A percentile compares a stretch with the other conserved stretches of the same genome.
These are phyloP conservation scores for Penicillium angulare DNA, from an alignment of 495 filamentous ascomycete genomes.

Conservation along the genomic window DNA sequence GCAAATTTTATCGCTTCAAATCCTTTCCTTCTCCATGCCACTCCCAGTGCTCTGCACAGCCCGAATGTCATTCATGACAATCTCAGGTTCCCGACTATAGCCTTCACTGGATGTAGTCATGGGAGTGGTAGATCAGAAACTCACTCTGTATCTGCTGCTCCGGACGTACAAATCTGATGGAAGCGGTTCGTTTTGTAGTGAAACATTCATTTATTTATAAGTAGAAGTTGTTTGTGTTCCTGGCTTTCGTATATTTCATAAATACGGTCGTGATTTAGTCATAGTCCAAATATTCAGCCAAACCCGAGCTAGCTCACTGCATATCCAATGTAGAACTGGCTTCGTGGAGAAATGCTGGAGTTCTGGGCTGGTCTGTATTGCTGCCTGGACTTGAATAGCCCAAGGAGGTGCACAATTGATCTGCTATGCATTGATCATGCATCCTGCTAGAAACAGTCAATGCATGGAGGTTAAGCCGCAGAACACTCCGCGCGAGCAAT, in stretches of 20 bases:
- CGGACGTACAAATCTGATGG: slow-evolving; percentile 71
- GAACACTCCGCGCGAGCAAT: not conserved
- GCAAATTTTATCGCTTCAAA: slow-evolving; percentile 13
- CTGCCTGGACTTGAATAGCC: too few relatives aligned
- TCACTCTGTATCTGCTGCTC: slow-evolving; percentile 96
- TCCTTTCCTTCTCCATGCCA: slow-evolving; percentile 39
- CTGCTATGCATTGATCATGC: too few relatives aligned
- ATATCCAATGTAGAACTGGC: too few relatives aligned
- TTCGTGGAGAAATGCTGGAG: too few relatives aligned
- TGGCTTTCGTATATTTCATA: not conserved
- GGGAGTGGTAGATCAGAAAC: slow-evolving; percentile 70
- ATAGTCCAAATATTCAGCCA: not conserved
- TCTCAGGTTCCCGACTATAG: slow-evolving; percentile 38
- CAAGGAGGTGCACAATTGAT: too few relatives aligned
- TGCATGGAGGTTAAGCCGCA: not conserved
- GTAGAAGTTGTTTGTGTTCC: not conserved
- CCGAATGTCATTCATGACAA: slow-evolving; percentile 53
- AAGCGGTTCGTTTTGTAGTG: slow-evolving; percentile 74
- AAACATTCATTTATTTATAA: slow-evolving; percentile 39
- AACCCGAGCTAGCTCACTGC: too few relatives aligned
- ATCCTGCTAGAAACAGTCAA: too few relatives aligned
- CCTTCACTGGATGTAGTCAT: slow-evolving; percentile 71
- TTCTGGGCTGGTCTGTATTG: too few relatives aligned
- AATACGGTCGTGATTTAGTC: not conserved
- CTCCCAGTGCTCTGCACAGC: slow-evolving; percentile 48